Evolutionary conservation across 2,329 filamentous ascomycete species (phyloP).

Genomic region (Phialemoniopsis sp.): DNA sequence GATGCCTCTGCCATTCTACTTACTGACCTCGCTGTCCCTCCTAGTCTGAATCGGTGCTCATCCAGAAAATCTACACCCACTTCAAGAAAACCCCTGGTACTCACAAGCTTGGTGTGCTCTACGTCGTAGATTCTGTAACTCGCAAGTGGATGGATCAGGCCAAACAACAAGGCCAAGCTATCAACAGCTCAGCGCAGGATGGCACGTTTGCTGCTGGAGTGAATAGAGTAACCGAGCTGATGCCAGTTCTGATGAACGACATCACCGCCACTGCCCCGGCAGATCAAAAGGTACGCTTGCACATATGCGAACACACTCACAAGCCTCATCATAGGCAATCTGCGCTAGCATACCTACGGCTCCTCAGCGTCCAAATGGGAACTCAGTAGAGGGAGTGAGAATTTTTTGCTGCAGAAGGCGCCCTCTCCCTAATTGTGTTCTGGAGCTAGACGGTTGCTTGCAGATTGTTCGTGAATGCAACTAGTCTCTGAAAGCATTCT

Average conservation of each 20-base stretch:
- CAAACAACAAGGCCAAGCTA: conserved; percentile 76
- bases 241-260: conserved; percentile 93
- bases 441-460: too few relatives aligned
- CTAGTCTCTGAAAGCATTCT: too few relatives aligned
- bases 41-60: conserved; percentile 89
- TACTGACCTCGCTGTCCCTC: conserved; percentile 20
- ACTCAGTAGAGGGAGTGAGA: too few relatives aligned
- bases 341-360: too few relatives aligned
- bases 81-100: conserved; percentile 93
- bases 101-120: conserved; percentile 97
- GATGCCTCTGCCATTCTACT: conserved; percentile 7
- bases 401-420: too few relatives aligned
- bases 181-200: conserved; percentile 77
- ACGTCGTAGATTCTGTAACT: conserved; percentile 99
- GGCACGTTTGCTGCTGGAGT: conserved; percentile 94
- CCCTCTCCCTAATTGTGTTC: too few relatives aligned
- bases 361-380: too few relatives aligned
- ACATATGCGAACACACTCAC: too few relatives aligned
- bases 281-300: conserved; percentile 88
- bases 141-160: conserved; percentile 98
- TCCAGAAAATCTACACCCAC: conserved; percentile 94
- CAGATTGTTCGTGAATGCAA: too few relatives aligned
- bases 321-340: too few relatives aligned
- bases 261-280: conserved; percentile 83
- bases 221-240: conserved; percentile 91